A percentile compares a stretch with the other conserved stretches of the same genome.
Conservation (phyloP, 495 filamentous ascomycete genomes). For the Penicillium verhagenii region DNA sequence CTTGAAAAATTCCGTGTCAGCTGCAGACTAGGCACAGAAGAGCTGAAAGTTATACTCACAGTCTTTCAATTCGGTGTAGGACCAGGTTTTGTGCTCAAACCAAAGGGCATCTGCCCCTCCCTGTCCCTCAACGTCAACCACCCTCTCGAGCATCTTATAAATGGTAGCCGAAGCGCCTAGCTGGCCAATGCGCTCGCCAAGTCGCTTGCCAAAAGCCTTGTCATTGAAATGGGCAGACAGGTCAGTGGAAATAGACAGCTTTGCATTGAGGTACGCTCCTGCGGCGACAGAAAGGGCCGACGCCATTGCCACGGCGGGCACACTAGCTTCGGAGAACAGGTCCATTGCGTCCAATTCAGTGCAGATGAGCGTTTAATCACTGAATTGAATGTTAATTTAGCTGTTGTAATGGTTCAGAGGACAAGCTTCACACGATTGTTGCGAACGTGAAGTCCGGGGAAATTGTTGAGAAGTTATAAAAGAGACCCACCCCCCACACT, state of each 20-base stretch:
- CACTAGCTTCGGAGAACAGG: conserved; percentile 34
- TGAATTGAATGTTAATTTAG: neutral
- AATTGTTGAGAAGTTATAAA: conserved; percentile 7
- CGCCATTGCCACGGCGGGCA: conserved; percentile 33
- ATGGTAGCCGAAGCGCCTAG: conserved; percentile 45
- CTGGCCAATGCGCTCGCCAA: conserved; percentile 37
- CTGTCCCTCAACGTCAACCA: conserved; percentile 38
- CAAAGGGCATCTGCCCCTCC: conserved; percentile 42
- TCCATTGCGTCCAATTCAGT: conserved; percentile 27
- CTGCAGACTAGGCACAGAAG: neutral
- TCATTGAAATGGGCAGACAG: conserved; percentile 33
- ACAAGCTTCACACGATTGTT: neutral
- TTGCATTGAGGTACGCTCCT: conserved; percentile 52
- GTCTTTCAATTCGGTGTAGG: conserved; percentile 47
- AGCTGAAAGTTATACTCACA: conserved; percentile 26
- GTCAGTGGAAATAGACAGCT: conserved; percentile 44
- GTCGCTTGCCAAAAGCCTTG: conserved; percentile 30
- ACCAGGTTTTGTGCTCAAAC: conserved; percentile 54
- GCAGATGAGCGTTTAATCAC: neutral
- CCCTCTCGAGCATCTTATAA: conserved; percentile 45
- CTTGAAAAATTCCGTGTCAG: conserved; percentile 20
- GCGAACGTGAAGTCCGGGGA: neutral
- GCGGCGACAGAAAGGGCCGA: conserved; percentile 42
- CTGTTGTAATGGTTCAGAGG: neutral
- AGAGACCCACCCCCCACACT: neutral